These are phyloP conservation scores for Corinectria fuckeliana DNA, from an alignment of 2,329 filamentous ascomycete genomes.

Conservation along the genomic window DNA sequence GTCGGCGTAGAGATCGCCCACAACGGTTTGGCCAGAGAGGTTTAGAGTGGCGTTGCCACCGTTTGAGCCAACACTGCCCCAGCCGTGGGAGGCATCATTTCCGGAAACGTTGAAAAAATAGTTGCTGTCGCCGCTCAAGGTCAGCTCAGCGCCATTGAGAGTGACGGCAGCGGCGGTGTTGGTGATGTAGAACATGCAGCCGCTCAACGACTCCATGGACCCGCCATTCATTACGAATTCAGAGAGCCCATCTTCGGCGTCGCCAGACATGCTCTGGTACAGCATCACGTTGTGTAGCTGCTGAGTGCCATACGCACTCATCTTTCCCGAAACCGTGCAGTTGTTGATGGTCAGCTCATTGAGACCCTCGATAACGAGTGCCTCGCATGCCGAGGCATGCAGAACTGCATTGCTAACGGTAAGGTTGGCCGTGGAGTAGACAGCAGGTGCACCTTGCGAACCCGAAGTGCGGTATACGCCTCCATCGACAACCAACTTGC, in stretches of 20 bases:
- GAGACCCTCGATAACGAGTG: conserved; percentile 21
- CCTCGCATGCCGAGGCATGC: conserved; percentile 4
- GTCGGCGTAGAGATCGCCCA: conserved; percentile 15
- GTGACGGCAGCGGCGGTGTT: conserved; percentile 18
- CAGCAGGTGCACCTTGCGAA: conserved; percentile 13
- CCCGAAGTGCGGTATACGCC: conserved; percentile 18
- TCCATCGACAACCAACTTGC: conserved; percentile 16
- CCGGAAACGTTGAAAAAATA: conserved; percentile 22
- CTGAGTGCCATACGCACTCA: conserved; percentile 13
- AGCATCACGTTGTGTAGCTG: conserved; percentile 24
- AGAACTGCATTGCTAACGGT: conserved; percentile 17
- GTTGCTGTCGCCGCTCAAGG: conserved; percentile 13
- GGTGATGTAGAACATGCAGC: conserved; percentile 24
- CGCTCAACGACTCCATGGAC: conserved; percentile 13
- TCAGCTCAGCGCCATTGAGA: conserved; percentile 11
- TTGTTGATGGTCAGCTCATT: conserved; percentile 23
- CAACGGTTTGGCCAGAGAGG: conserved; percentile 16
- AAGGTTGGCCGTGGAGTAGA: conserved; percentile 21
- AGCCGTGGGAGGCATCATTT: conserved; percentile 17
- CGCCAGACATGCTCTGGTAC: conserved; percentile 24
- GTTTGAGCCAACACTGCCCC: conserved; percentile 20
- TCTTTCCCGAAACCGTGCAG: conserved; percentile 21
- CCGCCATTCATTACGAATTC: conserved; percentile 22
- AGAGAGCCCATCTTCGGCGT: conserved; percentile 19
- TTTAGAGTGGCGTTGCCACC: conserved; percentile 15